These are phyloP conservation scores for Amylostereum areolatum DNA, from an alignment of 1,284 basidiomycete genomes.

Conservation along the genomic window DNA sequence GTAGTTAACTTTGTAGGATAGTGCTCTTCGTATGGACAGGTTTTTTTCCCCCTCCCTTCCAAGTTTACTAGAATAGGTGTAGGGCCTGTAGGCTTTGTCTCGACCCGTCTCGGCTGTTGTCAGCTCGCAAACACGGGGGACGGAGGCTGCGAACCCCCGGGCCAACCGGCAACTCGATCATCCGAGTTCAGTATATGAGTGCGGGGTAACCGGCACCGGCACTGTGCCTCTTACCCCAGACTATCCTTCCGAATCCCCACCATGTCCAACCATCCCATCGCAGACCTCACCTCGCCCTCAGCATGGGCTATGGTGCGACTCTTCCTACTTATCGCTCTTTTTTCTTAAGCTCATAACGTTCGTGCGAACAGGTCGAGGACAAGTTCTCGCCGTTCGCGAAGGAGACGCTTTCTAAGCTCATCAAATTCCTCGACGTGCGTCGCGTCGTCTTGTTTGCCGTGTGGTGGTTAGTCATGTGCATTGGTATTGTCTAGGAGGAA, in stretches of 20 bases:
- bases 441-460: background rate
- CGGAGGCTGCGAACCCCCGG: too few species aligned
- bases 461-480: conserved; percentile 1
- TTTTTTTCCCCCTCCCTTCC: too few species aligned
- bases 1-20: too few species aligned
- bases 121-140: too few species aligned
- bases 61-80: too few species aligned
- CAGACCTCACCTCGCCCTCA: conserved; percentile 69
- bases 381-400: conserved; percentile 88
- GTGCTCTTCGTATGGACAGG: too few species aligned
- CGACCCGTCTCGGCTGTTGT: too few species aligned
- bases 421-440: conserved; percentile 80
- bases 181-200: background rate
- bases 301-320: conserved; percentile 74
- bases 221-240: too few species aligned
- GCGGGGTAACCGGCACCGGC: background rate
- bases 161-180: too few species aligned
- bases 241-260: conserved; percentile 8
- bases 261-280: conserved; percentile 61
- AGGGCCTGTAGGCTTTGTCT: too few species aligned
- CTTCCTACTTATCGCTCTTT: background rate
- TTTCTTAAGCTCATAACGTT: too few species aligned
- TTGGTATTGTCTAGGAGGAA: conserved; percentile 60
- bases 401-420: conserved; percentile 77
- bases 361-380: conserved; percentile 68